Percentiles rank a stretch among this genome's conserved stretches.
phyloP scores from a whole-genome alignment of 2,329 filamentous ascomycete species.

The Hymenoscyphus salicellus region DNA sequence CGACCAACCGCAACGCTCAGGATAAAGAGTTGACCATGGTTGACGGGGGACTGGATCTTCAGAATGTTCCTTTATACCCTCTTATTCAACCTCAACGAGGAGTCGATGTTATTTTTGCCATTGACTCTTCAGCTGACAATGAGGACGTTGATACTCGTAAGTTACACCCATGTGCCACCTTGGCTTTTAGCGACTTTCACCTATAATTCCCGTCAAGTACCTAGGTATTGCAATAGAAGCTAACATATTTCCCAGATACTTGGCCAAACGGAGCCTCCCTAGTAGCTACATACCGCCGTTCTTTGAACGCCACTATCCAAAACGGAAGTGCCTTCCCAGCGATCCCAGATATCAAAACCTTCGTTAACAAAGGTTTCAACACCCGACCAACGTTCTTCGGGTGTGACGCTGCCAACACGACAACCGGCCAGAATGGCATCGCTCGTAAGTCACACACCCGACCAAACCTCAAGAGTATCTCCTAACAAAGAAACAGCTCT shows the following conservation, averaged over 20 bases:
- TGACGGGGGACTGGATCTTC: conserved; percentile 73
- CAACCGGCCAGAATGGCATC: conserved; percentile 31
- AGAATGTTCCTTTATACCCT: conserved; percentile 77
- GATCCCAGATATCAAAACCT: conserved; percentile 72
- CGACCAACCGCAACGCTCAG: conserved; percentile 55
- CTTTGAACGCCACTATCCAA: conserved; percentile 51
- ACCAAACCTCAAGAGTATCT: not conserved
- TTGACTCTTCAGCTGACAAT: conserved; percentile 76
- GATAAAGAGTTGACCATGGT: conserved; percentile 63
- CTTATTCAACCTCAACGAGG: conserved; percentile 69
- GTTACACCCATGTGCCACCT: not conserved
- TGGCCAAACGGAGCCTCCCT: conserved; percentile 79
- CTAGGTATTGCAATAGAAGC: not conserved
- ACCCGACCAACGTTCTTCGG: conserved; percentile 76
- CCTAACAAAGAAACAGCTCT: conserved; percentile 44
- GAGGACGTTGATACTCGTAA: conserved; percentile 29
- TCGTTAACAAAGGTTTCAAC: conserved; percentile 75
- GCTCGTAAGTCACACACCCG: conserved; percentile 39
- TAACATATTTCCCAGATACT: conserved; percentile 35
- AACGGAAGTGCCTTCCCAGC: conserved; percentile 71
- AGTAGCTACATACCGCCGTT: conserved; percentile 70
- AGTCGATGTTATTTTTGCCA: conserved; percentile 77
- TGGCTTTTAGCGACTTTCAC: not conserved
- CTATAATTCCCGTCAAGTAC: not conserved
- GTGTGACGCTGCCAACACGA: conserved; percentile 65